Evolutionary conservation across 805 yeast species (phyloP), one percentile per base, ranked within the genome.

Genomic region (Yamadazyma takamatsuzukensis): DNA sequence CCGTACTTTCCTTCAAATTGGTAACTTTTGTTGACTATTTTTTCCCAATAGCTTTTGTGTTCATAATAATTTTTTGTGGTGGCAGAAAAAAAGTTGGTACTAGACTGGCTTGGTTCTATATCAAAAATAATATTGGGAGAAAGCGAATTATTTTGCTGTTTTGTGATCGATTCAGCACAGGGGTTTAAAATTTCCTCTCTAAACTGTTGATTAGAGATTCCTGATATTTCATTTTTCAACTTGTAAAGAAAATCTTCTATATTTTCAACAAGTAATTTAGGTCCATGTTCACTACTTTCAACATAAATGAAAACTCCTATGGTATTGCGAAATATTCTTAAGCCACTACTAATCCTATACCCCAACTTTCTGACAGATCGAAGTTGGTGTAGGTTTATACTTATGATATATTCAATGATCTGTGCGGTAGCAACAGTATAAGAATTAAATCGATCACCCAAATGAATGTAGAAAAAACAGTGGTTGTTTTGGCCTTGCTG

Each of bases 21-120:
- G 40, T 67, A 73, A 3, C 67, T 61, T 30, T 58, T 54, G 24
- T 61, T 67, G 3, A 64, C 41, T 3, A 80, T 76, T 36, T 72
- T 72, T 33, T 72, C 77, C 71, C 76, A 69, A 23, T 53, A 43
- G 18, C 56, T 56, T 37, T 62, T 67, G 50, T 82, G 89, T 3
- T 27, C 28, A 15, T 27, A 32, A 29, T 46, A 48, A 7, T 12
- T 25, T 6, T 44, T 44, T n/a, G n/a, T n/a, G 12, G 48, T 48
- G 9, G 37, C 39, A 1, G 29, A 21, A 4, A 40, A 36, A 36
- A 43, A 49, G 32, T 54, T 52, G 13, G 54, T 45, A 24, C 68
- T 61, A 8, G 53, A 43, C 15, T 43, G 43, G 13, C 43, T 36
- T 2, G 71, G 68, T 18, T 41, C 40, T 6, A 45, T 37, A 18